Base-by-base conservation (phyloP, 148 eudicot genomes). In the Heliamphora exappendiculata region DNA sequence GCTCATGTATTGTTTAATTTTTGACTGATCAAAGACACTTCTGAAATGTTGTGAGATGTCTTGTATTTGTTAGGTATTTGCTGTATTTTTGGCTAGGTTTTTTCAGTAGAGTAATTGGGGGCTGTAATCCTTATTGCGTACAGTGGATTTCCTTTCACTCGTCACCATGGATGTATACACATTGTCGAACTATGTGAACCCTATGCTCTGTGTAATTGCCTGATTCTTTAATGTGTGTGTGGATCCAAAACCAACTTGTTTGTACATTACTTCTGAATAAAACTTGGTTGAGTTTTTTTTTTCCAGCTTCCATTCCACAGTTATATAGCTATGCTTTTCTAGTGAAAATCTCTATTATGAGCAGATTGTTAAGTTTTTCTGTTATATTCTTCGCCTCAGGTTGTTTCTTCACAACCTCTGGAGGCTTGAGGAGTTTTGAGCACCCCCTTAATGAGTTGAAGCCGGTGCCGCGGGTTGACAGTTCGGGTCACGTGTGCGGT, bases 401-500 rank as follows among this genome's bases (percentile, higher is more conserved):
- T 55, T 91, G 96, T 81, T 91, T 93, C 84, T 93, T 81, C 75
- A 93, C 96, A 19, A 85, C 87, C 75, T 86, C 96, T 5, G 92
- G 94, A 20, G 96, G 98, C 28, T 71, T 93, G 81, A 87, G 96
- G 86, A 93, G 96, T 76, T 93, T 81, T 11, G 92, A 89, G 80
- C 98, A 89, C 70, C 98, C 96, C 2, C 78, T 76, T 5, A 91
- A 89, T 22, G 91, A 84, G 84, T 42, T 93, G 64, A 93, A 89
- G 87, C 79, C 98, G 29, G 92, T 89, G 79, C 96, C 98, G 13
- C 83, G 98, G 81, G 88, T 88, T 65, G 98, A 90, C 80, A 87
- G 96, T 74, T 88, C 92, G 8, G 98, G 98, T n/a, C 84, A 91
- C 72, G 89, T 89, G 47, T 93, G 91, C 39, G 94, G 94, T 69